phyloP scores from a whole-genome alignment of 2,329 filamentous ascomycete species.

The Ilyonectria destructans region DNA sequence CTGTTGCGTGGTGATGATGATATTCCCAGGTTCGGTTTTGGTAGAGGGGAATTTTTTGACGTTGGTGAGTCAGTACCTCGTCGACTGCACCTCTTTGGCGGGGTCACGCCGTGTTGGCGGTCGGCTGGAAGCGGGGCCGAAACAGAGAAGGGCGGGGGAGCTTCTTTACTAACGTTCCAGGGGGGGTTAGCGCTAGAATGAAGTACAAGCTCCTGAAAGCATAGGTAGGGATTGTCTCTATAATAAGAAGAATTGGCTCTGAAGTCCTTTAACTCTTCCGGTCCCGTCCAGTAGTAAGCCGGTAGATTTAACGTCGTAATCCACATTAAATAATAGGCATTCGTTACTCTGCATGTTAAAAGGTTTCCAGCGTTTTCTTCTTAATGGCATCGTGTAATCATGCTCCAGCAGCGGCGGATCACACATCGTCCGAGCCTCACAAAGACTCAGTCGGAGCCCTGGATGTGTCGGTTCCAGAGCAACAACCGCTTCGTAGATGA shows the following conservation, averaged over 20 bases:
- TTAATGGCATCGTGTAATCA: too few species aligned
- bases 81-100: slow-evolving; percentile 40
- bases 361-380: too few species aligned
- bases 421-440: too few species aligned
- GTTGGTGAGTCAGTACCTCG: slow-evolving; percentile 44
- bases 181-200: background rate
- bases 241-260: background rate
- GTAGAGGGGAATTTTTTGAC: slow-evolving; percentile 45
- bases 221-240: background rate
- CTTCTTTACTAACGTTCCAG: background rate
- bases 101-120: slow-evolving; percentile 34
- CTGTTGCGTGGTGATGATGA: slow-evolving; percentile 31
- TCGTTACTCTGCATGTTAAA: too few species aligned
- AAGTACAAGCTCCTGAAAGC: background rate
- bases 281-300: background rate
- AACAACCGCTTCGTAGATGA: too few species aligned
- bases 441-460: too few species aligned
- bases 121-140: slow-evolving; percentile 38
- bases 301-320: too few species aligned
- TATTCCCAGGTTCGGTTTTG: slow-evolving; percentile 40
- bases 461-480: too few species aligned
- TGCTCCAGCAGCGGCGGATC: too few species aligned
- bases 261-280: background rate
- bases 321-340: too few species aligned
- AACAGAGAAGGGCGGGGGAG: slow-evolving; percentile 2